These are phyloP conservation scores for Neofusicoccum laricinum DNA, from an alignment of 2,329 filamentous ascomycete species.

Conservation along the genomic window DNA sequence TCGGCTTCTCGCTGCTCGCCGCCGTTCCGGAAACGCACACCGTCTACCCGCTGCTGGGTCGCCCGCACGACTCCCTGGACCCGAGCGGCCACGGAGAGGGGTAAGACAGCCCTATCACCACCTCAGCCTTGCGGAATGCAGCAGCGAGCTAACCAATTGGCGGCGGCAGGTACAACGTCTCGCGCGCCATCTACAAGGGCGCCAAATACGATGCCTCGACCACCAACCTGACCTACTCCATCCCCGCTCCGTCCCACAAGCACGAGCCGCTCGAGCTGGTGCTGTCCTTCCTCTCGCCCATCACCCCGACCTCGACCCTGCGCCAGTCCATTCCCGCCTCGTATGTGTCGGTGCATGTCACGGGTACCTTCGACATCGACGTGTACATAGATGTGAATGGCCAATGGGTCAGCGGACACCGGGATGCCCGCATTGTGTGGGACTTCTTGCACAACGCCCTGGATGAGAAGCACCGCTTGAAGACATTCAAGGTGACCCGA, in stretches of 20 bases:
- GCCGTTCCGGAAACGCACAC: constrained; percentile 57
- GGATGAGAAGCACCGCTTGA: constrained; percentile 45
- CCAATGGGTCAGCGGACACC: constrained; percentile 78
- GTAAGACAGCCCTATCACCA: constrained; percentile 25
- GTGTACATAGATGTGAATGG: constrained; percentile 50
- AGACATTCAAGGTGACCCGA: constrained; percentile 65
- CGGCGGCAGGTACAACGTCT: constrained; percentile 51
- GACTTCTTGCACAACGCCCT: constrained; percentile 50
- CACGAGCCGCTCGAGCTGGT: constrained; percentile 52
- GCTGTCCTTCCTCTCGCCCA: constrained; percentile 70
- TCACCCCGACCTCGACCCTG: constrained; percentile 77
- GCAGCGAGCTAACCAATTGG: not conserved
- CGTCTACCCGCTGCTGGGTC: constrained; percentile 63
- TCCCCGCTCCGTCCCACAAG: constrained; percentile 45
- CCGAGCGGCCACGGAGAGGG: constrained; percentile 34
- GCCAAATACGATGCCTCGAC: constrained; percentile 67
- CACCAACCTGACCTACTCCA: constrained; percentile 65
- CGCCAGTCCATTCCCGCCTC: constrained; percentile 79
- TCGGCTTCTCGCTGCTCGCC: constrained; percentile 63
- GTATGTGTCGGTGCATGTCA: constrained; percentile 69
- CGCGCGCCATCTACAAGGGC: constrained; percentile 58
- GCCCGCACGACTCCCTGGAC: constrained; percentile 62
- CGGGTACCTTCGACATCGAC: constrained; percentile 57
- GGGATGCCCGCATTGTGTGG: constrained; percentile 69
- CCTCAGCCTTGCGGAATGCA: not conserved